Conservation (phyloP, 805 yeast genomes). For the Danielia reshetovae region DNA sequence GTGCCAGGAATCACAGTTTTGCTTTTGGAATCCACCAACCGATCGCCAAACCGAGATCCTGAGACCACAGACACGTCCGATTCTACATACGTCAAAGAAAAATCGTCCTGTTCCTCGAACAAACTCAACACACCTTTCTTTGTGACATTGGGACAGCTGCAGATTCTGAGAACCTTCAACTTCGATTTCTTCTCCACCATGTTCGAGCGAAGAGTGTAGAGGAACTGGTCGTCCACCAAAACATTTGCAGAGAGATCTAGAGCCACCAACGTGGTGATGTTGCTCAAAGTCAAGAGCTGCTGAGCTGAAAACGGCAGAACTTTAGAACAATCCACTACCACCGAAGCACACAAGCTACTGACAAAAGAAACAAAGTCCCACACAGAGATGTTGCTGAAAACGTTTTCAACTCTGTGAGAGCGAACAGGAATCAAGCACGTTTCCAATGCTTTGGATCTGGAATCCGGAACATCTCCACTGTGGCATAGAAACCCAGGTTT, state of each 20-base stretch:
- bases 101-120: conserved; percentile 4
- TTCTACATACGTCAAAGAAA: conserved; percentile 11
- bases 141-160: conserved; percentile 18
- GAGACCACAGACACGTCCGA: conserved; percentile 7
- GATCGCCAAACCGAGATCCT: conserved; percentile 2
- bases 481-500: conserved; percentile 25
- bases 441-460: conserved; percentile 8
- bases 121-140: conserved; percentile 9
- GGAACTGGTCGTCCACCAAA: conserved; percentile 28
- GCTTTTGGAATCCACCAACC: conserved; percentile 1
- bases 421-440: conserved; percentile 14
- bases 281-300: conserved; percentile 26
- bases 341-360: conserved; percentile 11
- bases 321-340: conserved; percentile 27
- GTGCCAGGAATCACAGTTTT: conserved; percentile 17
- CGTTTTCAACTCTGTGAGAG: conserved; percentile 33
- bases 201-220: conserved; percentile 22
- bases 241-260: conserved; percentile 28
- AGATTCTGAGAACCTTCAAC: conserved; percentile 21
- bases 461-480: too few species aligned
- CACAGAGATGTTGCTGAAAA: conserved; percentile 28
- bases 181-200: conserved; percentile 14
- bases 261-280: conserved; percentile 24
- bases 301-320: conserved; percentile 9
- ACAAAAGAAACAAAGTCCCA: conserved; percentile 19